phyloP scores from a whole-genome alignment of 441 rosid genomes.

The Rhodomyrtus psidioides region DNA sequence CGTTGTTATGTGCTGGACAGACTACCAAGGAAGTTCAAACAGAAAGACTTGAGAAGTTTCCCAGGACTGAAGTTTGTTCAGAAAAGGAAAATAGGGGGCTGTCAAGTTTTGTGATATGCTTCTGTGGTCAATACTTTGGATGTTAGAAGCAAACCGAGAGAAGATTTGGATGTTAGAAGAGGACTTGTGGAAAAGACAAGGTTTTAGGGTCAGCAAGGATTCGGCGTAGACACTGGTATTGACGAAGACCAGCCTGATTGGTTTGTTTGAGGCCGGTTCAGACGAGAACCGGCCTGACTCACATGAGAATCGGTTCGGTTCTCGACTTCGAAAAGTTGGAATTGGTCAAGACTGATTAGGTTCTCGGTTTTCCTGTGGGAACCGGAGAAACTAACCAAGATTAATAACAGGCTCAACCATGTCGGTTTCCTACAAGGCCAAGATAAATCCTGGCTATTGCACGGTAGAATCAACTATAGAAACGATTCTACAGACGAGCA shows the following conservation, averaged over 20 bases:
- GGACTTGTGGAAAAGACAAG: neutral
- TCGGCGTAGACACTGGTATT: neutral
- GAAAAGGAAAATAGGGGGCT: neutral
- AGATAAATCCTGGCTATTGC: neutral
- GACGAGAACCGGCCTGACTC: neutral
- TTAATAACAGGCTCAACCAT: neutral
- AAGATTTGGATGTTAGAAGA: neutral
- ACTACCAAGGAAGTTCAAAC: neutral
- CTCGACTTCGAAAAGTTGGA: neutral
- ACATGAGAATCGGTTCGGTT: neutral
- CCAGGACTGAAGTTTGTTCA: neutral
- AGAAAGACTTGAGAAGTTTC: neutral
- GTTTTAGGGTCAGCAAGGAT: neutral
- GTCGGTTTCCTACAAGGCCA: neutral
- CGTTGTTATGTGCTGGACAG: neutral
- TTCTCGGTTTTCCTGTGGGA: neutral
- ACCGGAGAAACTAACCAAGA: neutral
- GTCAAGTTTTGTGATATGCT: neutral
- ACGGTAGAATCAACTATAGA: neutral
- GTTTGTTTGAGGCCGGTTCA: neutral
- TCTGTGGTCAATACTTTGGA: neutral
- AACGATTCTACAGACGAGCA: neutral
- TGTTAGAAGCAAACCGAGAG: neutral
- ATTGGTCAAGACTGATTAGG: neutral
- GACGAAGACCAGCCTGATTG: neutral